phyloP scores from a whole-genome alignment of 176 grass and related monocot species.

The Carex littledalei region DNA sequence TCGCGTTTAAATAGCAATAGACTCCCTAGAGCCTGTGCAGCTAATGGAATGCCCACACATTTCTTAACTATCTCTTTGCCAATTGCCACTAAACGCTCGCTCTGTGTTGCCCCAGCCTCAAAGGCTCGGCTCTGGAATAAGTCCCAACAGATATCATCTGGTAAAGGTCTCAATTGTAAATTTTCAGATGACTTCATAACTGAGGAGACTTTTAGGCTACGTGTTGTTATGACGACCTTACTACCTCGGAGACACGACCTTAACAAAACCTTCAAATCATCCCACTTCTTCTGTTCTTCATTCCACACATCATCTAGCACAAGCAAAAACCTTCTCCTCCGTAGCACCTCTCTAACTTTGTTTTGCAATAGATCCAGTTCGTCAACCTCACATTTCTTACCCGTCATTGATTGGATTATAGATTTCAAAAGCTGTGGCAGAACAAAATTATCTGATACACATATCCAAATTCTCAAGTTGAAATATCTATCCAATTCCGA shows the following conservation, averaged over 20 bases:
- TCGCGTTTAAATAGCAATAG: not conserved
- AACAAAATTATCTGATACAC: slow-evolving; percentile 23
- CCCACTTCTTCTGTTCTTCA: slow-evolving; percentile 10
- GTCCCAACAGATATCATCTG: not conserved
- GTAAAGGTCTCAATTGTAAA: not conserved
- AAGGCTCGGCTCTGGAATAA: slow-evolving; percentile 10
- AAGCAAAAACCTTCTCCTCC: slow-evolving; percentile 28
- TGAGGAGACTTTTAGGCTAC: slow-evolving; percentile 11
- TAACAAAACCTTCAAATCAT: not conserved
- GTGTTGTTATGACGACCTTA: slow-evolving; percentile 18
- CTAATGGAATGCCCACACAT: slow-evolving; percentile 27
- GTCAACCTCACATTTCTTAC: not conserved
- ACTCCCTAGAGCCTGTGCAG: slow-evolving; percentile 20
- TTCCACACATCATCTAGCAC: slow-evolving; percentile 30
- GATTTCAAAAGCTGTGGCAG: not conserved
- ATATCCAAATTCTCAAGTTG: slow-evolving; percentile 11
- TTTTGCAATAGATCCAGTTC: not conserved
- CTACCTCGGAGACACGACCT: not conserved
- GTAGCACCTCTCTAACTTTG: not conserved
- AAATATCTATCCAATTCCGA: not conserved
- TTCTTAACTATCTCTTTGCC: slow-evolving; percentile 32
- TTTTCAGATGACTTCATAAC: not conserved
- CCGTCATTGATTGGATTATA: not conserved
- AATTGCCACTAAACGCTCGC: not conserved
- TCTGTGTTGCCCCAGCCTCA: not conserved